These are phyloP conservation scores for Ilyonectria mors-panacis DNA, from an alignment of 2,329 filamentous ascomycete genomes.

Conservation along the genomic window DNA sequence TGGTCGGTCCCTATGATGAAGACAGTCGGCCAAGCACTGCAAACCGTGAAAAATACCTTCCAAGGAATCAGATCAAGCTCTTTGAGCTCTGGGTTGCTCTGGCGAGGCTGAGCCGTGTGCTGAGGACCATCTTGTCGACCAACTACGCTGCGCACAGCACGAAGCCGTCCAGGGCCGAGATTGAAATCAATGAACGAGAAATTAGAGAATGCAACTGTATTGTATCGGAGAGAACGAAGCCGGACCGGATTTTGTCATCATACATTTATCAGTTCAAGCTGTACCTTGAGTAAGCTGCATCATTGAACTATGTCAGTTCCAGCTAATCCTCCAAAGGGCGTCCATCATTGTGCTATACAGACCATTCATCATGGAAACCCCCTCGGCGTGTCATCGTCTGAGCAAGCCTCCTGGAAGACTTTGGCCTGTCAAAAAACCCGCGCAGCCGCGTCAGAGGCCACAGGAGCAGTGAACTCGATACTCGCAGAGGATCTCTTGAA, in stretches of 20 bases:
- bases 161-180: not conserved
- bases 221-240: not conserved
- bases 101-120: not conserved
- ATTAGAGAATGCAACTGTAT: constrained; percentile 5
- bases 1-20: constrained; percentile 2
- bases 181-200: constrained; percentile 11
- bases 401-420: not conserved
- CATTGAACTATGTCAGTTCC: no score
- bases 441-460: constrained; percentile 16
- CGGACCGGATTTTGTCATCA: constrained; percentile 1
- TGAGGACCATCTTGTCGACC: constrained; percentile 13
- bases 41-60: constrained; percentile 13
- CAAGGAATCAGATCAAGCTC: not conserved
- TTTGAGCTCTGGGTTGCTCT: constrained; percentile 7
- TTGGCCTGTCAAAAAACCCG: constrained; percentile 18
- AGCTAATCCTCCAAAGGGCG: not conserved
- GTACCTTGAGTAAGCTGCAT: constrained; percentile 16
- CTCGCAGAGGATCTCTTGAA: constrained; percentile 17
- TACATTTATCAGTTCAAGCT: constrained; percentile 25
- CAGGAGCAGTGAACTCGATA: constrained; percentile 19
- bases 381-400: not conserved
- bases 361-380: constrained; percentile 12
- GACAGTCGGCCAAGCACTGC: no score
- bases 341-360: constrained; percentile 22
- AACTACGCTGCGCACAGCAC: constrained; percentile 9